Evolutionary conservation across 106 monocot species (phyloP).

Genomic region (Dendrobium catenatum): DNA sequence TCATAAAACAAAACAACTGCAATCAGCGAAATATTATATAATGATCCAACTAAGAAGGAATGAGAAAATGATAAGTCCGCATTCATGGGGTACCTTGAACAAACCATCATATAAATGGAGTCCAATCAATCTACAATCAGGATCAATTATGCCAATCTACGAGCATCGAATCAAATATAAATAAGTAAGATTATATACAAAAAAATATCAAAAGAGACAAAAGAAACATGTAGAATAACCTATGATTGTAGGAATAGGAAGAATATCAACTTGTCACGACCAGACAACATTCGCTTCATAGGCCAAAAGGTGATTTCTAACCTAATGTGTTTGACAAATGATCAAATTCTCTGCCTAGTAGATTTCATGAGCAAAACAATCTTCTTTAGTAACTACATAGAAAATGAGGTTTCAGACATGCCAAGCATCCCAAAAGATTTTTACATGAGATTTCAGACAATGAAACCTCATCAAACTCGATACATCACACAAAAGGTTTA

Average conservation of each 20-base stretch:
- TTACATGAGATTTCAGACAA: not conserved
- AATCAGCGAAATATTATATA: not conserved
- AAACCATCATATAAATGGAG: constrained; percentile 80
- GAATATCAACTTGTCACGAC: not conserved
- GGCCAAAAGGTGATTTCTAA: not conserved
- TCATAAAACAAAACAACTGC: constrained; percentile 20
- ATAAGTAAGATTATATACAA: not conserved
- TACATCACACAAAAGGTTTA: not conserved
- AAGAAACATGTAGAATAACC: not conserved
- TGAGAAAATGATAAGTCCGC: constrained; percentile 1
- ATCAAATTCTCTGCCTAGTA: not conserved
- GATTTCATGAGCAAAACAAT: not conserved
- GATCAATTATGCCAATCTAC: constrained; percentile 81
- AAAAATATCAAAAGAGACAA: not conserved
- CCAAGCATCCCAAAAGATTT: not conserved
- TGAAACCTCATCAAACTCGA: not conserved
- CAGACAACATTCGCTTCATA: not conserved
- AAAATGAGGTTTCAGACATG: not conserved
- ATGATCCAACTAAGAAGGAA: not conserved
- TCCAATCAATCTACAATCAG: constrained; percentile 71
- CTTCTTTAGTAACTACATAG: not conserved
- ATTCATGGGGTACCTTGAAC: constrained; percentile 46
- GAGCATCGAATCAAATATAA: not conserved
- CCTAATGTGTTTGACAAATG: not conserved
- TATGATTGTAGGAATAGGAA: not conserved